These are phyloP conservation scores for Pseudogymnoascus sp. DNA, from an alignment of 2,329 filamentous ascomycete genomes.

Conservation along the genomic window DNA sequence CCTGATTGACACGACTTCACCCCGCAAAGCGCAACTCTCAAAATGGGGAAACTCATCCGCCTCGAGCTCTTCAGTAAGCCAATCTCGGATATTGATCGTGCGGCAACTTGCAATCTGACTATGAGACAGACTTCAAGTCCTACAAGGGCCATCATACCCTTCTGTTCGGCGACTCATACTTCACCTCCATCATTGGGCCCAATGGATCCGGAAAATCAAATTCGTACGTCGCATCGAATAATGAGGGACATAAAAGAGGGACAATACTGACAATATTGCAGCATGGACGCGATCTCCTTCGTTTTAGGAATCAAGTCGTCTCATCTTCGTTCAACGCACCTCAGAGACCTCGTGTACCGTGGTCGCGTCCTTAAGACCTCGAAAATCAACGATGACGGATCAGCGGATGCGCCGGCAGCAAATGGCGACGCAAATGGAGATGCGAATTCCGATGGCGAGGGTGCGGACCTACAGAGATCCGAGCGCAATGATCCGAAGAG, in stretches of 20 bases:
- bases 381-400: constrained; percentile 86
- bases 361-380: constrained; percentile 88
- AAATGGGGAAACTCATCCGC: constrained; percentile 92
- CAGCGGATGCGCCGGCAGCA: constrained; percentile 44
- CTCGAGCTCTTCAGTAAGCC: constrained; percentile 85
- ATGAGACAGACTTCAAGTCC: constrained; percentile 82
- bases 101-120: constrained; percentile 18
- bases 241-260: neutral
- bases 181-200: constrained; percentile 97
- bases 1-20: neutral
- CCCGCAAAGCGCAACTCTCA: constrained; percentile 34
- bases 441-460: constrained; percentile 53
- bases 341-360: constrained; percentile 92
- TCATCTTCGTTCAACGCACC: constrained; percentile 88
- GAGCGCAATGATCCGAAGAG: constrained; percentile 82
- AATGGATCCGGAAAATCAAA: constrained; percentile 99
- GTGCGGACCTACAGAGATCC: constrained; percentile 54
- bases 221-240: constrained; percentile 51
- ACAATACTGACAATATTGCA: constrained; percentile 36
- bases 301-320: constrained; percentile 97
- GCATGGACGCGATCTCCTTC: constrained; percentile 99
- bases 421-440: constrained; percentile 60
- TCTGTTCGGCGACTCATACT: constrained; percentile 95
- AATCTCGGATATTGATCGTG: constrained; percentile 14
- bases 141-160: constrained; percentile 96